A percentile compares a stretch with the other conserved stretches of the same genome.
Evolutionary conservation across 2,329 filamentous ascomycete species (phyloP).

Genomic region (Passalora sequoiae): DNA sequence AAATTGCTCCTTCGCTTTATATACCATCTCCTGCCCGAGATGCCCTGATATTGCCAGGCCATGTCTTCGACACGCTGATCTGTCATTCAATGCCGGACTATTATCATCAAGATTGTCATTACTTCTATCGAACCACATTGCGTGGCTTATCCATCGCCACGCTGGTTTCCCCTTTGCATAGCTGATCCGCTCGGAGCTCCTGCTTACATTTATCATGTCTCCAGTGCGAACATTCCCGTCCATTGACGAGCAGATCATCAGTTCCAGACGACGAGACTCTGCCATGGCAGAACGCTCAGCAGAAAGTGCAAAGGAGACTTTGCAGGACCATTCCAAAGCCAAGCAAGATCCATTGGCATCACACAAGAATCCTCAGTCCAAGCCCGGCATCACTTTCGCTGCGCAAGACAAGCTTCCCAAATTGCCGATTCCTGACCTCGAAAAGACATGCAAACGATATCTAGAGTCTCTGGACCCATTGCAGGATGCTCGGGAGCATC

Average conservation of each 20-base stretch:
- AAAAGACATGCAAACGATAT: conserved; percentile 72
- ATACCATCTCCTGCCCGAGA: conserved; percentile 1
- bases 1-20: conserved; percentile 17
- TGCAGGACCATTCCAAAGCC: conserved; percentile 45
- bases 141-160: conserved; percentile 80
- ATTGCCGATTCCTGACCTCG: conserved; percentile 85
- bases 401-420: conserved; percentile 84
- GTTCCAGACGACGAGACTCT: conserved; percentile 27
- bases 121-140: conserved; percentile 86
- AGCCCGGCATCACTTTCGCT: conserved; percentile 79
- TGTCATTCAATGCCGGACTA: conserved; percentile 63
- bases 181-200: conserved; percentile 44
- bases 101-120: conserved; percentile 81
- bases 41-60: background rate
- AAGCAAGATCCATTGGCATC: conserved; percentile 45
- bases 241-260: conserved; percentile 24
- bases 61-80: conserved; percentile 4
- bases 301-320: conserved; percentile 51
- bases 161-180: conserved; percentile 68
- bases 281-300: conserved; percentile 42
- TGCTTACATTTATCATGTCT: conserved; percentile 46
- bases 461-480: conserved; percentile 73
- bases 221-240: conserved; percentile 47
- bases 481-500: conserved; percentile 73
- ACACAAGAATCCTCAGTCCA: conserved; percentile 51